These are phyloP conservation scores for Suaeda aralocaspica DNA, from an alignment of 148 eudicot genomes.

Conservation along the genomic window DNA sequence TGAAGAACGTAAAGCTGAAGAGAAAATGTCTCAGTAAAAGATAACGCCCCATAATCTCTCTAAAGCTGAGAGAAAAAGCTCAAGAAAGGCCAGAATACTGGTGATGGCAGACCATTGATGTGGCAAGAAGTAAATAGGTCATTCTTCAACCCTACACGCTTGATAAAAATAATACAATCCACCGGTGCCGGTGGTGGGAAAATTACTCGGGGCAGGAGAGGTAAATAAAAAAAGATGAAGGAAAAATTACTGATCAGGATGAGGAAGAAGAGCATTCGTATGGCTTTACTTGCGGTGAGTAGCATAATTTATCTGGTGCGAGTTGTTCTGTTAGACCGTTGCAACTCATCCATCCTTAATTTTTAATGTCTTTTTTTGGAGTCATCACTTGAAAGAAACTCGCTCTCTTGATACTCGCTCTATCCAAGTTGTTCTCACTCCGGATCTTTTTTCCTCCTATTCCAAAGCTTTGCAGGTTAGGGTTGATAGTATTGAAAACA, in stretches of 20 bases:
- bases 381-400: background rate
- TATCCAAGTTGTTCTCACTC: too few species aligned
- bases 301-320: constrained; percentile 1
- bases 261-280: constrained; percentile 88
- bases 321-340: constrained; percentile 6
- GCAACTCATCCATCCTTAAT: background rate
- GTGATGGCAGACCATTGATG: constrained; percentile 30
- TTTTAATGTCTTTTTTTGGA: constrained; percentile 4
- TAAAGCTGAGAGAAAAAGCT: constrained; percentile 89
- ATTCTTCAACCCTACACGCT: constrained; percentile 31
- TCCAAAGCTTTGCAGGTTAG: too few species aligned
- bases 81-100: constrained; percentile 70
- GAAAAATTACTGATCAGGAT: constrained; percentile 96
- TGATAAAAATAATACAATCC: constrained; percentile 39
- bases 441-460: too few species aligned
- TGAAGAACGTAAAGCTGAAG: constrained; percentile 40
- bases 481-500: too few species aligned
- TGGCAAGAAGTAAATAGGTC: constrained; percentile 30
- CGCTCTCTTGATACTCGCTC: too few species aligned
- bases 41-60: constrained; percentile 83
- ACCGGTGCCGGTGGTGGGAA: constrained; percentile 63
- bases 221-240: constrained; percentile 90
- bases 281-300: constrained; percentile 96
- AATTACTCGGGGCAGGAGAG: constrained; percentile 80
- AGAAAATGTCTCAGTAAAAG: constrained; percentile 36